These are phyloP conservation scores for Puccinia coronata DNA, from an alignment of 1,284 basidiomycete species.

Conservation along the genomic window DNA sequence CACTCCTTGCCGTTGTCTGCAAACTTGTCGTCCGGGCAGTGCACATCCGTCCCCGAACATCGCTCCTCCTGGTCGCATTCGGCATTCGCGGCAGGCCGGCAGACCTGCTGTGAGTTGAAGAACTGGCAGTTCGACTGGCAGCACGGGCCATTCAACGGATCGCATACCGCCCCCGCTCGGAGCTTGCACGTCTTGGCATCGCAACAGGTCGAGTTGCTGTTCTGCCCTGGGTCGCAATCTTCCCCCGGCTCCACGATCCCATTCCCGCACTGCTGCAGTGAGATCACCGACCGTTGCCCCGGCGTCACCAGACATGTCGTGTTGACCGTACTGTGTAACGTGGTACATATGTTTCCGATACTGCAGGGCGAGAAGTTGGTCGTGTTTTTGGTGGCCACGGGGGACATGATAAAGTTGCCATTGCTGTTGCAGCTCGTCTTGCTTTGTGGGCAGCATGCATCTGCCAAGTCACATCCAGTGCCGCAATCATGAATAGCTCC, in stretches of 20 bases:
- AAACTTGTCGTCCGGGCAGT: constrained; percentile 72
- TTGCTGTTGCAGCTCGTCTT: constrained; percentile 68
- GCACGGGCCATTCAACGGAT: constrained; percentile 75
- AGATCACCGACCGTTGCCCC: constrained; percentile 59
- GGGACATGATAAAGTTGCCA: constrained; percentile 57
- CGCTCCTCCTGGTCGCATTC: constrained; percentile 75
- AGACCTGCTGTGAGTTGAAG: constrained; percentile 67
- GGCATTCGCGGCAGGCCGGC: constrained; percentile 70
- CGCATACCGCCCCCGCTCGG: constrained; percentile 71
- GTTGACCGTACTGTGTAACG: constrained; percentile 58
- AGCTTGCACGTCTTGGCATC: constrained; percentile 78
- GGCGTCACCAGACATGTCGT: constrained; percentile 56
- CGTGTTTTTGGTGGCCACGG: constrained; percentile 70
- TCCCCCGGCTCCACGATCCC: constrained; percentile 73
- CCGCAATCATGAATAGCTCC: constrained; percentile 69
- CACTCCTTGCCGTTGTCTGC: constrained; percentile 67
- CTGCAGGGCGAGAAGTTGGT: constrained; percentile 75
- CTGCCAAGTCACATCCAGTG: constrained; percentile 66
- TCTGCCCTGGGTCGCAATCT: constrained; percentile 80
- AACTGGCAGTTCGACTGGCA: constrained; percentile 73
- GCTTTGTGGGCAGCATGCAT: constrained; percentile 73
- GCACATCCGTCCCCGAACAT: constrained; percentile 73
- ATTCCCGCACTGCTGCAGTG: constrained; percentile 75
- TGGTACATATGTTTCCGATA: constrained; percentile 76
- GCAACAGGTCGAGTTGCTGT: constrained; percentile 70